A percentile compares a stretch with the other conserved stretches of the same genome.
These are phyloP conservation scores for Prunus campanulata DNA, from an alignment of 306 rosid species.

Conservation along the genomic window DNA sequence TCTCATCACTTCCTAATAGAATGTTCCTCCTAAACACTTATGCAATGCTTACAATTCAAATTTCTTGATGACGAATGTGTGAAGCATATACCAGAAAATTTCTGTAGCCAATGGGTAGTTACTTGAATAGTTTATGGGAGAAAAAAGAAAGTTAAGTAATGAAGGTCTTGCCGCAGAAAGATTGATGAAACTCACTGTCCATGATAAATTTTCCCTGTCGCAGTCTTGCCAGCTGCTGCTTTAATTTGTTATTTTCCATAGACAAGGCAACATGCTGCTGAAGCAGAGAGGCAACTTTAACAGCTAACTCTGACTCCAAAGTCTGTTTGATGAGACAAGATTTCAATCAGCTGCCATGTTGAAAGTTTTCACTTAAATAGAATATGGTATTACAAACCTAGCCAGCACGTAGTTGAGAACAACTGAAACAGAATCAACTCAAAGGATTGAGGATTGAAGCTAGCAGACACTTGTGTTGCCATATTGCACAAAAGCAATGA, in stretches of 20 bases:
- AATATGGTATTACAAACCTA: background rate
- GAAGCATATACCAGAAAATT: no score
- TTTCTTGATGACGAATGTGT: background rate
- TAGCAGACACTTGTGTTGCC: no score
- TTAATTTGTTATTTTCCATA: constrained; percentile 40
- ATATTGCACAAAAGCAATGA: no score
- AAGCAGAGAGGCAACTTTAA: constrained; percentile 40
- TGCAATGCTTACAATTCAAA: background rate
- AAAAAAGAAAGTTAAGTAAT: no score
- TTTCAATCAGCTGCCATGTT: constrained; percentile 2
- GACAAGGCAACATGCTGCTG: constrained; percentile 42
- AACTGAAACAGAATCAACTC: background rate
- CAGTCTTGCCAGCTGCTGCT: constrained; percentile 41
- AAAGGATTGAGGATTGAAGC: background rate
- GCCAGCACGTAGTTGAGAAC: background rate
- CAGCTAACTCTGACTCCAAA: constrained; percentile 35
- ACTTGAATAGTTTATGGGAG: background rate
- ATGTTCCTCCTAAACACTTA: no score
- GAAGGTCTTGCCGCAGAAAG: background rate
- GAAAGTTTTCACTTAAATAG: background rate
- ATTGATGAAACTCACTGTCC: constrained; percentile 30
- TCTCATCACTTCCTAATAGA: no score
- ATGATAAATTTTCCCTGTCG: constrained; percentile 30
- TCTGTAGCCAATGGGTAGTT: background rate
- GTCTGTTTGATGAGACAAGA: constrained; percentile 29